Base-by-base conservation (phyloP, 768 basidiomycete species). In the Tylopilus felleus region DNA sequence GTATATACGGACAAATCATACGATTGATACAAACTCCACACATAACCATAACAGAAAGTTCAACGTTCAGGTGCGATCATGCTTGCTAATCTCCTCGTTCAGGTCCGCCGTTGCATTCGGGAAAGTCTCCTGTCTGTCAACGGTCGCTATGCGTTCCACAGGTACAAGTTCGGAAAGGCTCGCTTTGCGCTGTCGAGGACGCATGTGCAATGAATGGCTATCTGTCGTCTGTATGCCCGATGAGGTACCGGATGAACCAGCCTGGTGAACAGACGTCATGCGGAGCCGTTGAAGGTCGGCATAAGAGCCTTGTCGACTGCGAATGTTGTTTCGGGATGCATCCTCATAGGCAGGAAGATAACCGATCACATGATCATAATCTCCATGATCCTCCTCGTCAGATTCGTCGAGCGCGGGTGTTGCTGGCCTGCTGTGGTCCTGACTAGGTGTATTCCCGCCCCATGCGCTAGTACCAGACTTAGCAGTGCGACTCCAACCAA, bases 351-450 rank as follows among this genome's bases (percentile, higher is more conserved):
- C 61, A 19, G 78, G 78, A 50, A 93, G 71, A 57, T 85, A 76
- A 10, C 84, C 81, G 45, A 93, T 79, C 44, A 94, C 88, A 70
- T 95, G 83, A 67, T 96, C 93, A 68, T 95, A 95, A 71, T 96
- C 93, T 38, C 91, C 93, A 45, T 82, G 80, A 47, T 92, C 91
- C 65, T 94, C 92, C 25, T 92, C 90, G 61, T 94, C 93, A 14
- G 88, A 85, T 44, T 82, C 84, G 47, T 88, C 85, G 0, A 90
- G 90, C 8, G 84, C 84, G 0, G 94, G 93, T 16, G 87, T 88
- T 36, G 74, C 79, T 19, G 84, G 74, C 44, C 85, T 73, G 72
- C 82, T 89, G 66, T 68, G 75, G 65, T 85, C 84, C 46, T 81
- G 83, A 62, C 71, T 80, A 36, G 70, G 73, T 22, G 75, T 74